Evolutionary conservation across 371 early-diverging fungal species (phyloP).

Genomic region (Mortierella sp.): DNA sequence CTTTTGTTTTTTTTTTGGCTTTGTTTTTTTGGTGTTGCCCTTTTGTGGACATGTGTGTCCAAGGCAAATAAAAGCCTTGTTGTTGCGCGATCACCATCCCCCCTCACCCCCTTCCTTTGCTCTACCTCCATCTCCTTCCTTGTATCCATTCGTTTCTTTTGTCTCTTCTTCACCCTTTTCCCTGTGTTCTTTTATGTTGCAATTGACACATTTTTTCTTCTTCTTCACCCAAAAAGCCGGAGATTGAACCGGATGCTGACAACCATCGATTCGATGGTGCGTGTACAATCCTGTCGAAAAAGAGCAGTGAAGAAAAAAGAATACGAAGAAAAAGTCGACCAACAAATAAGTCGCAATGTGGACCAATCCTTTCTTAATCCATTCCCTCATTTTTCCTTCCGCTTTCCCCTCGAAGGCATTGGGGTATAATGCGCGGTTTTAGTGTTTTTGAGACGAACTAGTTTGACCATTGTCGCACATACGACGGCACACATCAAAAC

Average conservation of each 20-base stretch:
- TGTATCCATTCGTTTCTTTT: no score
- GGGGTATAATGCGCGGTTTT: no score
- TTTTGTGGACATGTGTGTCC: slow-evolving; percentile 11
- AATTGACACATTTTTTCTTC: not conserved
- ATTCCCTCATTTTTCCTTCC: no score
- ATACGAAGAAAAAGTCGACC: not conserved
- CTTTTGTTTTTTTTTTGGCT: not conserved
- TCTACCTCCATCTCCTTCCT: not conserved
- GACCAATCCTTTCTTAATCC: no score
- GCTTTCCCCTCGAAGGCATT: no score
- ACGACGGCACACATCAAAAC: no score
- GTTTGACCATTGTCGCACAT: no score
- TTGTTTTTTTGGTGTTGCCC: not conserved
- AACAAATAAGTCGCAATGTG: no score
- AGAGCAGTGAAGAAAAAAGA: not conserved
- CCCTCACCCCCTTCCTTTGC: not conserved
- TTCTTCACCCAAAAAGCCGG: not conserved
- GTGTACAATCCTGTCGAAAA: not conserved
- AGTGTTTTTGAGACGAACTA: no score
- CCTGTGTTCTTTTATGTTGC: not conserved
- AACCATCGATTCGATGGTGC: not conserved
- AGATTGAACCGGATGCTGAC: not conserved
- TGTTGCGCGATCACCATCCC: not conserved
- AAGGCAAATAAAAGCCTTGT: not conserved
- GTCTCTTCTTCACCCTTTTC: not conserved